phyloP scores from a whole-genome alignment of 2,329 filamentous ascomycete species.

The Akanthomyces lecanii region DNA sequence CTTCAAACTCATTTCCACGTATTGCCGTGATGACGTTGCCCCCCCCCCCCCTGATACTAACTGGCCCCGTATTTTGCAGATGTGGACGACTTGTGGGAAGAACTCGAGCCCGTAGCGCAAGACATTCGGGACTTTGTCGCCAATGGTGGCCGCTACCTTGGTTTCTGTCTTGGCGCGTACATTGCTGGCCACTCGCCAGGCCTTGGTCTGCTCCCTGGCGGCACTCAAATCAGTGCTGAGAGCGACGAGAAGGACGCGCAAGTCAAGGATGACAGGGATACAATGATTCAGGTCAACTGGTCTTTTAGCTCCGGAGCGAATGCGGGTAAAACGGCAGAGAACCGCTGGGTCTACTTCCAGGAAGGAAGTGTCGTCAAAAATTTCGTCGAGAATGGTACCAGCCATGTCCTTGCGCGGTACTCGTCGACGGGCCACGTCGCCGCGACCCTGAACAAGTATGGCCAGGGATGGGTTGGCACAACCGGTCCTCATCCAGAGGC shows the following conservation, averaged over 20 bases:
- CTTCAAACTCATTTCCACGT: constrained; percentile 1
- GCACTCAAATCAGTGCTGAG: constrained; percentile 17
- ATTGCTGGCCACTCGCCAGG: constrained; percentile 24
- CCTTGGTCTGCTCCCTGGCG: constrained; percentile 21
- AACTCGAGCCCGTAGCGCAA: constrained; percentile 17
- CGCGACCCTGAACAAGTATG: constrained; percentile 23
- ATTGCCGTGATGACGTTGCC: constrained; percentile 1
- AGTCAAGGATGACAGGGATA: constrained; percentile 20
- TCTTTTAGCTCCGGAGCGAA: constrained; percentile 17
- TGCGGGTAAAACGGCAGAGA: constrained; percentile 17
- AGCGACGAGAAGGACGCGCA: constrained; percentile 18
- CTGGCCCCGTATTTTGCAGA: constrained; percentile 18
- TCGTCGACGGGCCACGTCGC: constrained; percentile 24
- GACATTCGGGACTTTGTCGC: constrained; percentile 22
- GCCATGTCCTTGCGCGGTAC: constrained; percentile 22
- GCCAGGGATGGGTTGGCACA: constrained; percentile 24
- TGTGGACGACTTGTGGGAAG: constrained; percentile 20
- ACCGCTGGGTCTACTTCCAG: constrained; percentile 26
- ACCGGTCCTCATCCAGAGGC: constrained; percentile 27
- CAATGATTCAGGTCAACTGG: constrained; percentile 26
- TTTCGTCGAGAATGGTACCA: background rate
- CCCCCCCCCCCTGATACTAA: no score
- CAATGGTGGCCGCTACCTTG: constrained; percentile 24
- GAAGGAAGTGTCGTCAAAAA: constrained; percentile 24
- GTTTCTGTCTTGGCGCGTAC: constrained; percentile 27